Base-by-base conservation (phyloP, 2,329 filamentous ascomycete species). In the Madurella mycetomatis region DNA sequence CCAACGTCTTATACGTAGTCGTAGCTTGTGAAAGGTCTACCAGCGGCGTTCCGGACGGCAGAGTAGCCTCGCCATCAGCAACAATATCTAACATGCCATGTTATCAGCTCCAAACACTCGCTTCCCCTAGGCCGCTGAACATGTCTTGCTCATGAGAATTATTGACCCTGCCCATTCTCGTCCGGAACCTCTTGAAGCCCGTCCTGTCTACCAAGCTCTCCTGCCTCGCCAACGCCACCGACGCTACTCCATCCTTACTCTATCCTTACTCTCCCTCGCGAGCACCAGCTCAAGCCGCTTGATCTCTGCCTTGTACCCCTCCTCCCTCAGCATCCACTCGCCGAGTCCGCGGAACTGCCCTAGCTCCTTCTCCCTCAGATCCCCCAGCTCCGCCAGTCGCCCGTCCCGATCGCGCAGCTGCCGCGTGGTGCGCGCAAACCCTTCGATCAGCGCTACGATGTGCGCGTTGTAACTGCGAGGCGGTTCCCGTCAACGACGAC, bases 141-240 rank as follows among this genome's bases (percentile, higher is more conserved):
- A 13, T 54, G 57, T 56, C 58, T 34, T 37, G 46, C 47, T 54
- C 48, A 18, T 58, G 51, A 8, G 57, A 52, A 19, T 41, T 49
- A 39, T 62, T 64, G 8, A 71, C 49, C 25, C 60, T 51, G 48
- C 67, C 64, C 25, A 74, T 45, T 41, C 56, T 65, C 13, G 65
- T 66, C 31, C 65, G 60, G 47, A 74, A 68, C 12, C 65, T 51
- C 48, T 61, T 66, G 13, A 65, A 64, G 30, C 65, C 64, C 45
- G 66, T 70, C 34, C 75, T 65, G 53, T 74, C 69, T 17, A 77
- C 62, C 17, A 77, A 59, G 41, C 73, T 77, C 13, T 69, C 68
- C 4, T 71, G 69, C 42, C 75, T 69, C 12, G 73, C 74, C 19
- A 78, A 55, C 1, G 71, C 65, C 2, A 78, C 76, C n/a, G 72